Conservation (phyloP, 176 grass and related monocot species). For the Paspalum notatum region DNA sequence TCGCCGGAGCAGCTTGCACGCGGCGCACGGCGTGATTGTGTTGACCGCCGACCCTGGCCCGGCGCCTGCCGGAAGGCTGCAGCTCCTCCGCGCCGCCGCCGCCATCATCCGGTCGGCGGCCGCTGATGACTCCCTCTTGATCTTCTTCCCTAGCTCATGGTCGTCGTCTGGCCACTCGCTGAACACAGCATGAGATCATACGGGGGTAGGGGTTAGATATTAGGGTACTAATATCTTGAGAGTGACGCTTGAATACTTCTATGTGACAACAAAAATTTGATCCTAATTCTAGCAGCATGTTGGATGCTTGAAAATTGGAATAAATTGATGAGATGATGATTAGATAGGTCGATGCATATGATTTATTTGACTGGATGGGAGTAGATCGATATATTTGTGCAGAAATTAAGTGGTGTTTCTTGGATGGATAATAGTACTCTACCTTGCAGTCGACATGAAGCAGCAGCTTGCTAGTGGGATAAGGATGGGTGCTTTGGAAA, state of each 20-base stretch:
- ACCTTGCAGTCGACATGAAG: constrained; percentile 91
- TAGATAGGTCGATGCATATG: constrained; percentile 19
- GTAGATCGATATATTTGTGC: constrained; percentile 16
- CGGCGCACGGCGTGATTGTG: constrained; percentile 79
- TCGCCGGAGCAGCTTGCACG: constrained; percentile 86
- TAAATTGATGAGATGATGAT: constrained; percentile 14
- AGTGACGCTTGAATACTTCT: background rate
- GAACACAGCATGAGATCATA: constrained; percentile 21
- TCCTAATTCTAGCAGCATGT: background rate
- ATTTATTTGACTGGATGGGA: background rate
- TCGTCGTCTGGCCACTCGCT: constrained; percentile 72
- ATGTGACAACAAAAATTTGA: background rate
- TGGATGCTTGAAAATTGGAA: background rate
- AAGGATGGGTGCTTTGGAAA: constrained; percentile 49
- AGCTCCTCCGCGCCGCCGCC: constrained; percentile 57
- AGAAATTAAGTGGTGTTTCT: background rate
- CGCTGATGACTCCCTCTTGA: constrained; percentile 63
- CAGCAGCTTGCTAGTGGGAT: constrained; percentile 45
- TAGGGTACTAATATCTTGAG: constrained; percentile 14
- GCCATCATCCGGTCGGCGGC: constrained; percentile 53
- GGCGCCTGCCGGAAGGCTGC: constrained; percentile 45
- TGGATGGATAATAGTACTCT: constrained; percentile 63
- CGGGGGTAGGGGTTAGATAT: background rate
- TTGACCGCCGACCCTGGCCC: constrained; percentile 56
- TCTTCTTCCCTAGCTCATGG: constrained; percentile 80